Percentiles rank a stretch among this genome's conserved stretches.
These are phyloP conservation scores for Ceratobasidium sp. DNA, from an alignment of 1,284 basidiomycete genomes.

Conservation along the genomic window DNA sequence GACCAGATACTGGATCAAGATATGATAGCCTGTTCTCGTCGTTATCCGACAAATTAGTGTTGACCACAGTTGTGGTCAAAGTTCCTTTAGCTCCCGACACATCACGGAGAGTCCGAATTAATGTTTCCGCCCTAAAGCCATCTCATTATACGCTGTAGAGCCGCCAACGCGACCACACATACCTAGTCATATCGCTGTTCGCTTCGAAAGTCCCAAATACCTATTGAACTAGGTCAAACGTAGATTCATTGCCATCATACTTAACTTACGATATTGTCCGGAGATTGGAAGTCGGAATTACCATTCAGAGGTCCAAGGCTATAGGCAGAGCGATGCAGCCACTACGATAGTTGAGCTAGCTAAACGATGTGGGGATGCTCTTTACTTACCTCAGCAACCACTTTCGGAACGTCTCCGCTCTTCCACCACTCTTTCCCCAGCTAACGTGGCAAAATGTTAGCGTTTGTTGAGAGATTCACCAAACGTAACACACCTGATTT, in stretches of 20 bases:
- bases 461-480: background rate
- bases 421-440: background rate
- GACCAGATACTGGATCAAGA: background rate
- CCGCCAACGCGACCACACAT: background rate
- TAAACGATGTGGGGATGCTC: too few species aligned
- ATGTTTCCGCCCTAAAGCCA: background rate
- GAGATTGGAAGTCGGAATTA: background rate
- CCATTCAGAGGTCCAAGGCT: background rate
- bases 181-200: slow-evolving; percentile 10
- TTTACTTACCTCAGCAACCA: background rate
- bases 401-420: background rate
- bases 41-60: background rate
- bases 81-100: background rate
- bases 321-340: background rate
- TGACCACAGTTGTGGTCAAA: background rate
- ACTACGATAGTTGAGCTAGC: background rate
- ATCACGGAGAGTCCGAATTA: background rate
- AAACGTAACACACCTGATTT: background rate
- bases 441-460: background rate
- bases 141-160: background rate
- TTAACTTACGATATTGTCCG: background rate
- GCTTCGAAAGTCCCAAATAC: slow-evolving; percentile 12
- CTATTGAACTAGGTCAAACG: background rate
- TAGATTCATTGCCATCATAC: background rate
- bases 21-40: background rate